Base-by-base conservation (phyloP, 768 basidiomycete genomes). In the Naganishia vishniacii region DNA sequence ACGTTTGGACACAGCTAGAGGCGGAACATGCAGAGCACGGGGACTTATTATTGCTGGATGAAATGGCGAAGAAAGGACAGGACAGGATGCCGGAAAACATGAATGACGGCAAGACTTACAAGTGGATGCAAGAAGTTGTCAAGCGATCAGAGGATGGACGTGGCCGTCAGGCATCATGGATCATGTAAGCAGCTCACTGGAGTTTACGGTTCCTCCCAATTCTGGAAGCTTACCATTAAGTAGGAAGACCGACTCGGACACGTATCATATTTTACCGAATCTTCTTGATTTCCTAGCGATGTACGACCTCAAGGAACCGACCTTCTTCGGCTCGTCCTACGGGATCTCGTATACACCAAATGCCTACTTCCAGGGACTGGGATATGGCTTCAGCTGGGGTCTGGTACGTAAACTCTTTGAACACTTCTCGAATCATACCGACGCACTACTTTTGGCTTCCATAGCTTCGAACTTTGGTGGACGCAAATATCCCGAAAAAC, bases 361-460 rank as follows among this genome's bases (percentile, higher is more conserved):
- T 23, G 68, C 69, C 29, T 74, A 72, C 66, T 70, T 66, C 40
- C 58, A 66, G 44, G 73, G 71, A 4, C 67, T 71, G 42, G 67
- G 72, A 48, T 74, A 74, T 48, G 73, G 71, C 6, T 66, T 74
- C 48, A 68, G 64, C 15, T 72, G 70, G 68, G 64, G 69, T n/a
- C 66, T 74, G 51, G 71, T 72, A 60, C 65, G 72, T 64, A n/a
- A n/a, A n/a, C n/a, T n/a, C n/a, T n/a, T n/a, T n/a, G n/a, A n/a
- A n/a, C n/a, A n/a, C n/a, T n/a, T n/a, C n/a, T n/a, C n/a, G n/a
- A n/a, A 37, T 37, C 34, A 15, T 15, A 15, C 15, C 34, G 34
- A 37, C 49, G 49, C 18, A 61, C 48, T 48, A 9, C 28, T 15
- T 34, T 12, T 16, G 28, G 58, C 25, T 23, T 40, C n/a, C 3